Base-by-base conservation (phyloP, 345 rosid species). In the Anastatica hierochuntica region DNA sequence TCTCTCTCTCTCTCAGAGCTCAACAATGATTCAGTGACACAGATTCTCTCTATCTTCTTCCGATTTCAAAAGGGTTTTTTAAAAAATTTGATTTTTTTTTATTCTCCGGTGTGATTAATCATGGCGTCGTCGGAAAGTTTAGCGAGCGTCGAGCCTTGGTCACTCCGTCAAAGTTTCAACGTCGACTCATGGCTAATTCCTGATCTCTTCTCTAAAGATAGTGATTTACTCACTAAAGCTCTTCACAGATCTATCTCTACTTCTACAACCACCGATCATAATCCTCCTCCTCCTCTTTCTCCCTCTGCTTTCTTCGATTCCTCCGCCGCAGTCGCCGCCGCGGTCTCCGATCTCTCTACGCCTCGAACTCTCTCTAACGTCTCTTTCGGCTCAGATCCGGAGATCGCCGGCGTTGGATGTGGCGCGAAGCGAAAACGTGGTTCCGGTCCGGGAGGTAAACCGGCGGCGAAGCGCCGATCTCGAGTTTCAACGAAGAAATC, bases 401-500 rank as follows among this genome's bases (percentile, higher is more conserved):
- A 67, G 1, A 10, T 53, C 56, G 16, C 20, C 10, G 27, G 11
- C 8, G 16, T 26, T 8, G 27, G 14, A 2, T n/a, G n/a, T 5
- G 52, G 19, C 7, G 15, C 50, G 21, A 74, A 72, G 10, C 67
- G 79, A 2, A 76, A 63, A 41, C 62, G 72, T 5, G 59, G 67
- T 1, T 17, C 16, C 13, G 63, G 39, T 4, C n/a, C 34, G n/a
- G 38, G 36, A 1, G 87, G 64, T 10, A 81, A 74, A 66, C 78
- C 77, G 14, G 10, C 75, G 57, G 8, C 75, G 57, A 84, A 84
- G 15, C 76, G 96, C 41, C 80, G 82, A 62, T 62, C 96, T 1
- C 73, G 96, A 2, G 66, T 66, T 29, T 74, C 82, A 1, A 44
- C 80, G 6, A 88, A 88, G 69, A 62, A 76, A 56, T 79, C 88